Base-by-base conservation (phyloP, 192 early-diverging fungal species). In the Coemansia sp. region DNA sequence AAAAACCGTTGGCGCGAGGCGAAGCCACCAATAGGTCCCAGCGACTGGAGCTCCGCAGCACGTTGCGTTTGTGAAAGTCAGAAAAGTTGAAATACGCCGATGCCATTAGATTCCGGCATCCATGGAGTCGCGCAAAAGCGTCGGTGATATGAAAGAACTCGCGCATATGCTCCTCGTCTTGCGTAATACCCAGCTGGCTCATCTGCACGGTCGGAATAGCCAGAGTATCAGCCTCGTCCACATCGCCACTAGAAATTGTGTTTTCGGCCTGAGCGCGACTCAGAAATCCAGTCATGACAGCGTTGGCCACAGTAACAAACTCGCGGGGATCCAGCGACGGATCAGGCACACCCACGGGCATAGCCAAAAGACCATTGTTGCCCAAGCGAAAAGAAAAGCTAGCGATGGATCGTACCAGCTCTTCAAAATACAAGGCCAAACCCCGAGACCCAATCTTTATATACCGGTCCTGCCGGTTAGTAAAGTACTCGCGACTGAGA, bases 51-150 rank as follows among this genome's bases (percentile, higher is more conserved):
- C 87, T 88, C 20, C 73, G 75, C 11, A 90, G 59, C 39, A 95
- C 87, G 38, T 75, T 70, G n/a, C 73, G 35, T 39, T 89, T 87
- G 78, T 92, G 88, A 13, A 72, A 61, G 21, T 85, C 59, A 0
- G 92, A 91, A 58, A 99, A 90, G 78, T 99, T 99, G 61, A 99
- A 93, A 62, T 99, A 99, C 39, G 93, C 94, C 10, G 94, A 94
- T 1, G 92, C 90, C 59, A 97, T 87, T 61, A 86, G 62, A 12
- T 88, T 79, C 12, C 82, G 89, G 73, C 88, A 89, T 26, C 70
- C 70, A n/a, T 72, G 67, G 8, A 65, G 61, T 6, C 47, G 59
- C 8, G 69, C 76, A 41, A 60, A 75, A 11, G 66, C 34, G 56
- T 85, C 64, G 8, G 85, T 68, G 3, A 83, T 45, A 6, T 87